phyloP scores from a whole-genome alignment of 192 early-diverging fungal species.

The Glomus cerebriforme region DNA sequence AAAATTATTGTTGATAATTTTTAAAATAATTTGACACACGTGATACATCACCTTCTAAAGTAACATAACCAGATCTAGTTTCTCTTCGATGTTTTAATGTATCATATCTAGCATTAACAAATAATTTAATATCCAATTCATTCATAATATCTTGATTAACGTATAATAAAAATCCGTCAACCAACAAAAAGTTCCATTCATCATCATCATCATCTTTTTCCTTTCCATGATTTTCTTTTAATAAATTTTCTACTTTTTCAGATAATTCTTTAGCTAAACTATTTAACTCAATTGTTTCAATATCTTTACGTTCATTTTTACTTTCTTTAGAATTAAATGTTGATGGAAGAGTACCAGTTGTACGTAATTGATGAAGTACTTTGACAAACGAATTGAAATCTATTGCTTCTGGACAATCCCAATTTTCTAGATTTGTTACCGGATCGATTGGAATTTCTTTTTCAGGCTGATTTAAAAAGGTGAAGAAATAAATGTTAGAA shows the following conservation, averaged over 20 bases:
- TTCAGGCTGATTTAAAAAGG: constrained; percentile 48
- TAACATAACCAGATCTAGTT: constrained; percentile 67
- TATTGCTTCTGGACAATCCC: constrained; percentile 79
- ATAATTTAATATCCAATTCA: constrained; percentile 54
- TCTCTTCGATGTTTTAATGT: constrained; percentile 67
- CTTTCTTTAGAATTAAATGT: constrained; percentile 47
- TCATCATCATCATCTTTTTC: not conserved
- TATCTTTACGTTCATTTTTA: constrained; percentile 39
- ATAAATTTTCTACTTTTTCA: not conserved
- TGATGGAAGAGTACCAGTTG: constrained; percentile 41
- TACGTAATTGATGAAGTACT: constrained; percentile 37
- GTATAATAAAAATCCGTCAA: constrained; percentile 86
- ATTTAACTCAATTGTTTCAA: not conserved
- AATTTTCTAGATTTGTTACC: constrained; percentile 61
- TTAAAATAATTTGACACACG: not conserved
- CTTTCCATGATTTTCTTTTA: not conserved
- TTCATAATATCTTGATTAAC: constrained; percentile 47
- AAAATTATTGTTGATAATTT: too few relatives aligned
- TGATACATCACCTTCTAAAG: constrained; percentile 63
- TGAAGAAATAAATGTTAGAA: not conserved
- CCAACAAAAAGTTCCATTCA: constrained; percentile 48
- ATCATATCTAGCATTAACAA: constrained; percentile 59
- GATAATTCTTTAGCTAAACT: not conserved
- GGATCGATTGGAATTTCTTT: constrained; percentile 63
- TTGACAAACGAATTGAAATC: constrained; percentile 48